Base-by-base conservation (phyloP, 768 basidiomycete species). In the Megacollybia marginata region DNA sequence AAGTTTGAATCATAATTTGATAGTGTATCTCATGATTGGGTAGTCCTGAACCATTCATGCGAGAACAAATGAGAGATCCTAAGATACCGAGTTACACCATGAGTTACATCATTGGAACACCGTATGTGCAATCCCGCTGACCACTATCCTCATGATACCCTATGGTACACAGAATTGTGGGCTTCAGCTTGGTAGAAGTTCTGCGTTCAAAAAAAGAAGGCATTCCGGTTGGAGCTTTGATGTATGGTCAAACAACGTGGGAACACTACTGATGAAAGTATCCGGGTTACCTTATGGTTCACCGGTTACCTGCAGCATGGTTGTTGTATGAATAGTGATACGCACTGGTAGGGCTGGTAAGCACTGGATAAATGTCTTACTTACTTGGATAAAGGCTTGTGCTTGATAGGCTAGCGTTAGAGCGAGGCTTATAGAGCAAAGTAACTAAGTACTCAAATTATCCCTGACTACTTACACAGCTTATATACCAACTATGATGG, bases 171-270 rank as follows among this genome's bases (percentile, higher is more conserved):
- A 62, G 56, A 7, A 18, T 56, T 10, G 36, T 40, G n/a, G 52
- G 57, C 33, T 61, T 55, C 53, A 63, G 56, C 8, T 57, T 72
- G 19, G 64, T 60, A 9, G 51, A 58, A n/a, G 66, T 71, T 28
- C 40, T 70, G 16, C 59, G 67, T 16, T 66, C 64, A 4, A 66
- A 68, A 53, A 59, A 62, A 35, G 49, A 59, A 15, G 52, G 56
- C 20, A 55, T 58, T 53, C 52, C 60, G 44, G 51, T 51, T 1
- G 63, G 69, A 11, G 59, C 62, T 33, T 62, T 65, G 31, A 54
- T 72, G 20, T 67, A 65, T 47, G 64, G 65, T 6, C 54, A 60
- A 36, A 35, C 59, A 48, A 46, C 48, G 54, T 59, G 59, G 56
- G 59, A 56, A 20, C 43, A 50, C n/a, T 62, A 57, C 23, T 54